Base-by-base conservation (phyloP, 1,139 yeast species). In the Saccharomycopsis crataegensis region DNA sequence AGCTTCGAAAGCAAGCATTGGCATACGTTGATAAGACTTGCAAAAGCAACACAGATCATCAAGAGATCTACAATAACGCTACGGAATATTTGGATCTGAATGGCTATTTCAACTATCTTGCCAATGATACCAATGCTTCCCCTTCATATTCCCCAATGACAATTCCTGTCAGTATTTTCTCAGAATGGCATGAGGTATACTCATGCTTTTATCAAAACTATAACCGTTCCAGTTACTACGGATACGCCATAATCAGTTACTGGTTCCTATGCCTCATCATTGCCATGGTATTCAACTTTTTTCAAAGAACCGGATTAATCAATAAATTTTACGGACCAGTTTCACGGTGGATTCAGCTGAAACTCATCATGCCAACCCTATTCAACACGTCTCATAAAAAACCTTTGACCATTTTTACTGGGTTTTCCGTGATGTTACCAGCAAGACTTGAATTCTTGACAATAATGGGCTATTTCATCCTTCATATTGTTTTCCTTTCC, bases 361-460 rank as follows among this genome's bases (percentile, higher is more conserved):
- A 37, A 5, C 11, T 56, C 14, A 17, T 43, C 6, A 31, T 52
- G 5, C 58, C 58, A 8, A 33, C 42, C 8, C 14, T 51, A 28
- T 16, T 43, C n/a, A 36, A 22, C 12, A 16, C 40, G 12, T 11
- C 28, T 12, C 54, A 53, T 42, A 46, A 14, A 14, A 6, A 46
- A 14, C 59, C 22, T n/a, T 22, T 16, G 11, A 36, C 32, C 8
- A n/a, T 48, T n/a, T 36, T 43, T 1, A 43, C 44, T 59, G 48
- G 69, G 60, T 65, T 83, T 9, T 22, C 48, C 12, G 28, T 41
- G 14, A 11, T 42, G 3, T 6, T 54, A 12, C 95, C 96, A 0
- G 78, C 90, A 0, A 73, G 94, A 57, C 68, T 77, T 58, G 94
- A 85, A 65, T 64, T 82, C 0, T 57, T 79, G 7, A 68, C 79